A percentile compares a stretch with the other conserved stretches of the same genome.
phyloP scores from a whole-genome alignment of 345 rosid genomes.

The Hypericum androsaemum region DNA sequence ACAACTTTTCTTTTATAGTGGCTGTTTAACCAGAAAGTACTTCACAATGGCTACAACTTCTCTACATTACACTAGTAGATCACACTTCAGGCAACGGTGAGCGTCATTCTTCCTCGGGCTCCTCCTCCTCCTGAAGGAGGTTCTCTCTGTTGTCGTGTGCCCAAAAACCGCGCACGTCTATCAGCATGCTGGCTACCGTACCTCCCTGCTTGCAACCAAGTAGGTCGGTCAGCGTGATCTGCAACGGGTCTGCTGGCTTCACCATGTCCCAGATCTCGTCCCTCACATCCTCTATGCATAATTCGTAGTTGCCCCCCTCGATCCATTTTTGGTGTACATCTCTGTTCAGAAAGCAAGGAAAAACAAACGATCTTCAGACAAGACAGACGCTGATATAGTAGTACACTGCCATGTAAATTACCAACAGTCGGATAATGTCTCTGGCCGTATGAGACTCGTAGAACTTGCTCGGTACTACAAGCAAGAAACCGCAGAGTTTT shows the following conservation, averaged over 20 bases:
- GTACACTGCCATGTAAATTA: background rate
- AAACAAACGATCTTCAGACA: slow-evolving; percentile 5
- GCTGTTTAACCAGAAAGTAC: too few species aligned
- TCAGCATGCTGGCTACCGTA: slow-evolving; percentile 93
- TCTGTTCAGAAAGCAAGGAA: slow-evolving; percentile 31
- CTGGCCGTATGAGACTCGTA: slow-evolving; percentile 62
- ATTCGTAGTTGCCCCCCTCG: slow-evolving; percentile 95
- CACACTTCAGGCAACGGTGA: too few species aligned
- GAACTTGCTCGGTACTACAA: slow-evolving; percentile 51
- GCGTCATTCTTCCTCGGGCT: slow-evolving; percentile 42
- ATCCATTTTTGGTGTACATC: slow-evolving; percentile 99
- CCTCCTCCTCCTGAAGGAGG: slow-evolving; percentile 98
- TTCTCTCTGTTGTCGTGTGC: slow-evolving; percentile 99
- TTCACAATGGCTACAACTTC: too few species aligned
- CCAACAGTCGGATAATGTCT: slow-evolving; percentile 25
- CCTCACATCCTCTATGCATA: slow-evolving; percentile 93
- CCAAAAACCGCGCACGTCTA: slow-evolving; percentile 97
- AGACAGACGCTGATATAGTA: background rate
- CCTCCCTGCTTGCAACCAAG: slow-evolving; percentile 95
- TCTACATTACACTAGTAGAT: too few species aligned
- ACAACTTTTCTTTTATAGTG: too few species aligned
- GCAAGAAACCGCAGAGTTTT: slow-evolving; percentile 72
- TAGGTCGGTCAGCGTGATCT: slow-evolving; percentile 62
- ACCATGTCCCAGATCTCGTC: slow-evolving; percentile 99
- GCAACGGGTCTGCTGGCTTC: slow-evolving; percentile 76